Base-by-base conservation (phyloP, 305 asterid genomes). In the Ajuga reptans region DNA sequence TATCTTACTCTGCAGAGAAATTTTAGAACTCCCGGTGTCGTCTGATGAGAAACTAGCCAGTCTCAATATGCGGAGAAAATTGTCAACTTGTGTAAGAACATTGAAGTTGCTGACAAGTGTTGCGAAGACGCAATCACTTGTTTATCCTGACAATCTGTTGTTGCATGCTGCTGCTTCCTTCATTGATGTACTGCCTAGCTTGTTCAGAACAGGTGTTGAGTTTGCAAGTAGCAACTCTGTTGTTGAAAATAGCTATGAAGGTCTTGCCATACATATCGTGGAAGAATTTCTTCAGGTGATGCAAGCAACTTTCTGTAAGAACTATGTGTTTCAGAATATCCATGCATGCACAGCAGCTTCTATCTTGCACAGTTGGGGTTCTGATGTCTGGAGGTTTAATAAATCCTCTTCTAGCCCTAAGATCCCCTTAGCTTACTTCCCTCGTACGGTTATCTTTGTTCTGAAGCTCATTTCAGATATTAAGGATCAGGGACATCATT, bases 201-300 rank as follows among this genome's bases (percentile, higher is more conserved):
- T 91, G 84, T 91, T 84, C 80, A 77, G 85, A 71, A 76, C 79
- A 53, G 75, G 84, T 47, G 82, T 82, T 77, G 99, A 94, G 80
- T 86, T 86, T 58, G 66, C 80, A 61, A 85, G 78, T 82, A 83
- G 69, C 70, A 80, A 67, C 72, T 65, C 85, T 72, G 80, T 73
- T 55, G 85, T 72, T 75, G 99, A 94, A 72, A 83, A 82, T 76
- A 87, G 81, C 72, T 75, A 78, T 57, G 99, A 94, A 49, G 86
- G 85, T 77, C 91, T 87, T 42, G 80, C 82, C 59, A 83, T 88
- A 74, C 79, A 78, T 77, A 75, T 91, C 78, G 68, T 87, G 72
- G 98, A 91, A 72, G 99, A 89, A 76, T 89, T 91, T 76, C 86
- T 91, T 72, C 94, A 83, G 75, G 86, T 86, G 68, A 87, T 81